Evolutionary conservation across 2,329 filamentous ascomycete species (phyloP).

Genomic region (Claviceps sp.): DNA sequence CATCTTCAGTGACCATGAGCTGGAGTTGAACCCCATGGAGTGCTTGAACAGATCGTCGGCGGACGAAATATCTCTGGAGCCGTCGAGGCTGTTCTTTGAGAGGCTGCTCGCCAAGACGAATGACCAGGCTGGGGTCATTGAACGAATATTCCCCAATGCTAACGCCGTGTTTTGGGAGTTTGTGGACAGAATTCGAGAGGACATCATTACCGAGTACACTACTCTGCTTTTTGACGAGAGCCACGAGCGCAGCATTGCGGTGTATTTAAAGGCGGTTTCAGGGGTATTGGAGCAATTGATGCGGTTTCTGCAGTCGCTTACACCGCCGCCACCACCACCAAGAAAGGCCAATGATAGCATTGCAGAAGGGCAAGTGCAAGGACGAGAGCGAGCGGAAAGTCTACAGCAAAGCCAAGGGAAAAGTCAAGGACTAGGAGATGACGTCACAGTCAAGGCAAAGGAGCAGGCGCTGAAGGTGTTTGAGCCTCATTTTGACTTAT

Average conservation of each 20-base stretch:
- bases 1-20: constrained; percentile 59
- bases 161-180: constrained; percentile 63
- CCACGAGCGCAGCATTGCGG: constrained; percentile 58
- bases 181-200: constrained; percentile 69
- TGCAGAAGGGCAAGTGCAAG: not conserved
- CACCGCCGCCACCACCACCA: constrained; percentile 35
- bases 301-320: constrained; percentile 60
- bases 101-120: constrained; percentile 62
- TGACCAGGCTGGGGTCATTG: constrained; percentile 69
- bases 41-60: constrained; percentile 58
- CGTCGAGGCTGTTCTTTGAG: constrained; percentile 71
- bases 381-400: constrained; percentile 16
- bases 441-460: constrained; percentile 51
- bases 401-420: not conserved
- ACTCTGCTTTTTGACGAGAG: constrained; percentile 78
- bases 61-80: constrained; percentile 62
- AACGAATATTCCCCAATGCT: constrained; percentile 64
- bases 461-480: constrained; percentile 61
- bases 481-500: constrained; percentile 86
- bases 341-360: not conserved
- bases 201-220: constrained; percentile 75
- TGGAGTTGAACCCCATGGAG: constrained; percentile 57
- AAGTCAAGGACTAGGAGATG: constrained; percentile 35
- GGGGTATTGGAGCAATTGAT: constrained; percentile 78
- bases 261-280: constrained; percentile 76